These are phyloP conservation scores for Acer negundo DNA, from an alignment of 345 rosid species.

Conservation along the genomic window DNA sequence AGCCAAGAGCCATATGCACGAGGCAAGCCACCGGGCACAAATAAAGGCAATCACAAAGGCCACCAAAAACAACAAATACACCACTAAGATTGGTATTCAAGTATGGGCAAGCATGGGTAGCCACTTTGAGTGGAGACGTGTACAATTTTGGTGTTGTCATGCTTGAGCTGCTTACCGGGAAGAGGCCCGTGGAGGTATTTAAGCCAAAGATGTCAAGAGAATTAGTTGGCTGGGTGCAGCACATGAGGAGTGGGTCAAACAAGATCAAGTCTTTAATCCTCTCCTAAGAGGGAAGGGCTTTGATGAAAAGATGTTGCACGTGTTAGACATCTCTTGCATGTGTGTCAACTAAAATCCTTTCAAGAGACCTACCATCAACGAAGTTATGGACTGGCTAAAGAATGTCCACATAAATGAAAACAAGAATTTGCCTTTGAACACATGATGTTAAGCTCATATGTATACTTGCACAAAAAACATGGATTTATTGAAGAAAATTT, in stretches of 20 bases:
- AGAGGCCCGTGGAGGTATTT: constrained; percentile 59
- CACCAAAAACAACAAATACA: too few relatives aligned
- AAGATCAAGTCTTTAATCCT: constrained; percentile 51
- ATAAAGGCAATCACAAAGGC: too few relatives aligned
- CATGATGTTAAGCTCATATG: too few relatives aligned
- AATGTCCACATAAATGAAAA: too few relatives aligned
- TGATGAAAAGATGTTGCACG: constrained; percentile 56
- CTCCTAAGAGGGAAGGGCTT: constrained; percentile 39
- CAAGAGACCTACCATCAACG: constrained; percentile 54
- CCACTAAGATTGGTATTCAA: too few relatives aligned
- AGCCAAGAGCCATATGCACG: too few relatives aligned
- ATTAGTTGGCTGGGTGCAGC: constrained; percentile 55
- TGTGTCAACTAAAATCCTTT: constrained; percentile 59
- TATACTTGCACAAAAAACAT: too few relatives aligned
- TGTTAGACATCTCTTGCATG: constrained; percentile 62
- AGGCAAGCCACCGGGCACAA: too few relatives aligned
- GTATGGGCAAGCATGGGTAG: constrained; percentile 69
- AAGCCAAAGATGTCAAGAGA: constrained; percentile 61
- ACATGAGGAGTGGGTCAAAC: constrained; percentile 44
- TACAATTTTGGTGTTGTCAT: constrained; percentile 66
- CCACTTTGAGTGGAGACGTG: constrained; percentile 64
- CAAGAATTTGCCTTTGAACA: too few relatives aligned
- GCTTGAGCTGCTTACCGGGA: constrained; percentile 60
- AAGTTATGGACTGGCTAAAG: constrained; percentile 9
- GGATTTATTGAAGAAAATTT: too few relatives aligned